Percentiles rank a stretch among this genome's conserved stretches.
These are phyloP conservation scores for Citrus inodora DNA, from an alignment of 345 rosid species.

Conservation along the genomic window DNA sequence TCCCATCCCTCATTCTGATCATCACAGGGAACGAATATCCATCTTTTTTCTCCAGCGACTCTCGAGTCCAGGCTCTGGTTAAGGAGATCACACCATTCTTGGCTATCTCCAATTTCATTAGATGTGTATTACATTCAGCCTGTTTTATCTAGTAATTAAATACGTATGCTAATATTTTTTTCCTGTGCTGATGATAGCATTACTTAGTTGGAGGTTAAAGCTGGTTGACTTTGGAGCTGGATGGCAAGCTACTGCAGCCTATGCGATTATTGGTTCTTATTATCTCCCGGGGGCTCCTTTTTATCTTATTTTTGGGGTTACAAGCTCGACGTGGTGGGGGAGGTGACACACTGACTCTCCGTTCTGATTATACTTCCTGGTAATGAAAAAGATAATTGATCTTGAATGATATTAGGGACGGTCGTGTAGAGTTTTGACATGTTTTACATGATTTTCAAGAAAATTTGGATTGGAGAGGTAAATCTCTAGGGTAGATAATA, in stretches of 20 bases:
- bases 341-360: conserved; percentile 13
- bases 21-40: conserved; percentile 52
- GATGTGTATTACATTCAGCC: conserved; percentile 57
- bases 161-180: too few species aligned
- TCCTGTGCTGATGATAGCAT: conserved; percentile 17
- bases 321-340: conserved; percentile 40
- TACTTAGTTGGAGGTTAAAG: background rate
- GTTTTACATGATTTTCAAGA: conserved; percentile 47
- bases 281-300: conserved; percentile 46
- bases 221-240: conserved; percentile 59
- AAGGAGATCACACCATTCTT: conserved; percentile 63
- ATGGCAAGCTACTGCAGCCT: conserved; percentile 56
- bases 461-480: conserved; percentile 66
- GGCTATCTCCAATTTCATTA: conserved; percentile 56
- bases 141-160: too few species aligned
- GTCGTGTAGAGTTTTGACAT: conserved; percentile 47
- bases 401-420: conserved; percentile 41
- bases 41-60: conserved; percentile 47
- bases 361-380: background rate
- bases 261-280: conserved; percentile 54
- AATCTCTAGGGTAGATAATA: background rate
- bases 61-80: conserved; percentile 47
- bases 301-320: conserved; percentile 52
- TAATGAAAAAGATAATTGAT: too few species aligned
- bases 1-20: conserved; percentile 22